phyloP scores from a whole-genome alignment of 345 rosid genomes.

The Eucalyptus rudis region DNA sequence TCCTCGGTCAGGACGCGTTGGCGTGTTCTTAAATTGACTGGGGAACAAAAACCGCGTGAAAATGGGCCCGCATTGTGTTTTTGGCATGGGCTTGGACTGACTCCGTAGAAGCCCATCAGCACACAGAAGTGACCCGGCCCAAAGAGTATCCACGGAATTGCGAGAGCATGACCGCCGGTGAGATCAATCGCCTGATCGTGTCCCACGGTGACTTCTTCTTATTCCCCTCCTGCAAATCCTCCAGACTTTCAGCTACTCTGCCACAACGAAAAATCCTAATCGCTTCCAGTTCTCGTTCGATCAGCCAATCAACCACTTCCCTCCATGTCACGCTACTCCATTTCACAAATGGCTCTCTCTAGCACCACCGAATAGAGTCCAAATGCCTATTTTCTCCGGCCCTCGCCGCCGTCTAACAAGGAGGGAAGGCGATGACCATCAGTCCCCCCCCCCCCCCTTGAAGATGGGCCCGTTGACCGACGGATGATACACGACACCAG shows the following conservation, averaged over 20 bases:
- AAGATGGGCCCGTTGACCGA: background rate
- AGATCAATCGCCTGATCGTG: background rate
- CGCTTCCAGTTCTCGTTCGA: background rate
- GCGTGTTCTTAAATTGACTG: background rate
- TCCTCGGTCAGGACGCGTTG: background rate
- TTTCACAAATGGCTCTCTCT: background rate
- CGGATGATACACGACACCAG: background rate
- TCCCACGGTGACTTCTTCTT: background rate
- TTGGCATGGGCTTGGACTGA: background rate
- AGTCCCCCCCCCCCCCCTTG: background rate
- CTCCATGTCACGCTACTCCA: background rate
- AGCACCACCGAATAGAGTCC: rapidly evolving
- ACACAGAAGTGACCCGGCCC: background rate
- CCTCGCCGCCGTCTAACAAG: background rate
- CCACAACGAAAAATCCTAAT: rapidly evolving
- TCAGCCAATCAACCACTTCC: background rate
- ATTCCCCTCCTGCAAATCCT: background rate
- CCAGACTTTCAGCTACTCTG: background rate
- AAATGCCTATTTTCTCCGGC: background rate
- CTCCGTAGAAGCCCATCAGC: background rate
- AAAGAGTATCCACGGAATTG: background rate
- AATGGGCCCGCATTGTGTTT: background rate
- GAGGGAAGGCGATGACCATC: background rate
- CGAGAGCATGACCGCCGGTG: rapidly evolving
- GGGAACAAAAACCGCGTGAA: background rate